Evolutionary conservation across 768 basidiomycete species (phyloP), one percentile per base, ranked within the genome.

Genomic region (Coprinellus micaceus): DNA sequence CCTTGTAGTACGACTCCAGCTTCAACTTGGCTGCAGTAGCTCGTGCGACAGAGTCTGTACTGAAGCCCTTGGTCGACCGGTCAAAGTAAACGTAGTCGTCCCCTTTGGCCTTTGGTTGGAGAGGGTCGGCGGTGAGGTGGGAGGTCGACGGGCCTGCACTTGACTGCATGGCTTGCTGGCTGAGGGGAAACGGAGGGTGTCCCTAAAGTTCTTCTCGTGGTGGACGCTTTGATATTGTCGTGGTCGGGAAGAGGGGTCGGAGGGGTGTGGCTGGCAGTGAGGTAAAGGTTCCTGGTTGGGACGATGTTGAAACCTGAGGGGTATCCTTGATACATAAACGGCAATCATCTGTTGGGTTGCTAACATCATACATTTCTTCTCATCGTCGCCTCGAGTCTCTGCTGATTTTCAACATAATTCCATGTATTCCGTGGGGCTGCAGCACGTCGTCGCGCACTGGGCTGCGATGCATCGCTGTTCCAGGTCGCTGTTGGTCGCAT

Each of bases 1-100:
- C 89, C 73, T 98, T 98, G 80, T 99, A 99, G 77, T 88, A 98
- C 45, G 95, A 91, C 72, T 96, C 95, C 54, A 99, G 86, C 73
- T 97, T 97, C 70, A 98, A 84, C 69, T 97, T 97, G 19, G 95
- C 94, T 24, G 90, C 91, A 47, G 93, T 96, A 7, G 92, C 88
- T 49, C 90, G 89, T 56, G 94, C 92, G 52, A 93, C 81, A 19
- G 92, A 89, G 67, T 91, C 87, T 60, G 93, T 84, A 17, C 88
- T 88, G 77, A 96, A 95, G 56, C 82, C 84, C 40, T 79, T 74
- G 1, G 89, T 89, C 51, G 86, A 86, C 59, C 96, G 82, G 70
- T 97, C 89, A 71, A 98, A 99, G 77, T 95, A 96, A 64, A 98
- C 94, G 73, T 98, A 80, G 64, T 80, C 79, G 57, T 79, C 77